phyloP scores from a whole-genome alignment of 2,329 filamentous ascomycete species.

The Ilyonectria mors-panacis region DNA sequence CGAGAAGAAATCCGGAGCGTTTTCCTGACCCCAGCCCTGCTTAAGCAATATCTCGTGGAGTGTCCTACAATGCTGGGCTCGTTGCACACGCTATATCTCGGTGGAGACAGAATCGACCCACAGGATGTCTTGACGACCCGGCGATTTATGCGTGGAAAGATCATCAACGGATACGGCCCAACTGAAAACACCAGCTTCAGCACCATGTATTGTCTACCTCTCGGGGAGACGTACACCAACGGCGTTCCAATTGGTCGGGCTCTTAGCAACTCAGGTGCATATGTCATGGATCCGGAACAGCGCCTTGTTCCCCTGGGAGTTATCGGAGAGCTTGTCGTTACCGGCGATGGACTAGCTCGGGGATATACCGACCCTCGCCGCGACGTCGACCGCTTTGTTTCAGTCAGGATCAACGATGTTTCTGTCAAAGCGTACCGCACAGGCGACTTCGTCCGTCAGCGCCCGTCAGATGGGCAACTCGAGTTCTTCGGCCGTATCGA shows the following conservation, averaged over 20 bases:
- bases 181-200: slow-evolving; percentile 37
- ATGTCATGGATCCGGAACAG: slow-evolving; percentile 44
- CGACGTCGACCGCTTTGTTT: not conserved
- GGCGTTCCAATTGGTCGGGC: slow-evolving; percentile 40
- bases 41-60: slow-evolving; percentile 38
- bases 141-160: not conserved
- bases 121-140: slow-evolving; percentile 17
- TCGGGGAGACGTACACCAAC: slow-evolving; percentile 21
- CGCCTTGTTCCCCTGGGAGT: slow-evolving; percentile 45
- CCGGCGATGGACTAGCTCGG: slow-evolving; percentile 33
- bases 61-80: slow-evolving; percentile 14
- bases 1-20: slow-evolving; percentile 22
- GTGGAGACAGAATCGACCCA: slow-evolving; percentile 36
- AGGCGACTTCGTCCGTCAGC: slow-evolving; percentile 33
- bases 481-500: slow-evolving; percentile 40
- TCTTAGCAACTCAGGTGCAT: slow-evolving; percentile 39
- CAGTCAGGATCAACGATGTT: not conserved
- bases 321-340: slow-evolving; percentile 48
- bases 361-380: not conserved
- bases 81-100: slow-evolving; percentile 28
- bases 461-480: slow-evolving; percentile 32
- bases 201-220: slow-evolving; percentile 4
- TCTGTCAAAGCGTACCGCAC: slow-evolving; percentile 29
- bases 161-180: slow-evolving; percentile 35
- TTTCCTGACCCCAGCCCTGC: slow-evolving; percentile 34